Conservation (phyloP, 1,284 basidiomycete genomes). For the Puccinia polysora region DNA sequence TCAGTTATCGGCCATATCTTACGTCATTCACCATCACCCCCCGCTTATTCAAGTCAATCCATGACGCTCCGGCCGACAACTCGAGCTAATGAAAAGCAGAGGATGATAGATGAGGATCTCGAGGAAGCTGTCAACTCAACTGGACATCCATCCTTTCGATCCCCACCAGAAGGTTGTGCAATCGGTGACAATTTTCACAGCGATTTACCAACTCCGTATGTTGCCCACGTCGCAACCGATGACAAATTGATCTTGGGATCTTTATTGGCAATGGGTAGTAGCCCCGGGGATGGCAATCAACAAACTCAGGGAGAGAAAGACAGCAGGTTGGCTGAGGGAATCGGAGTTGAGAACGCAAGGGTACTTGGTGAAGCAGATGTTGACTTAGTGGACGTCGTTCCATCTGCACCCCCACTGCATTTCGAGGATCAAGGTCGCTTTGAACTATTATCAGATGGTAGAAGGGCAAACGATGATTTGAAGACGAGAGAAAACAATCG, state of each 20-base stretch:
- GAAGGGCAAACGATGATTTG: no score
- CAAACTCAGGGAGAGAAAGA: background rate
- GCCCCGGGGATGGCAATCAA: background rate
- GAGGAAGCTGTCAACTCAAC: no score
- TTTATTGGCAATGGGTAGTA: conserved; percentile 1
- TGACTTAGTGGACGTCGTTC: no score
- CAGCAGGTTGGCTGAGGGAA: background rate
- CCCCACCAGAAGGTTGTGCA: background rate
- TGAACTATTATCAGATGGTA: no score
- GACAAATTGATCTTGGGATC: conserved; percentile 13
- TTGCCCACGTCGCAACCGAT: conserved; percentile 29
- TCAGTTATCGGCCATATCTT: no score
- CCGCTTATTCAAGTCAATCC: conserved; percentile 10
- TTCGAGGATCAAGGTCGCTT: no score
- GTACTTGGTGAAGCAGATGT: no score
- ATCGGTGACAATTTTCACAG: background rate
- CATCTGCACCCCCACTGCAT: no score
- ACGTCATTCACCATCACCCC: no score
- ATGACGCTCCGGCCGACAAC: background rate
- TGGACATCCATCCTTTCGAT: no score
- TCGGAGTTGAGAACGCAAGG: background rate
- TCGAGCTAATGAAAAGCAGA: conserved; percentile 6
- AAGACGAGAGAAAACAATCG: no score
- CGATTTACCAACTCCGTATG: background rate
- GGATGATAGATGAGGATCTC: background rate